Evolutionary conservation across 164 flowering plant species (phyloP), one percentile per base, ranked within the genome.

Genomic region (Warburgia ugandensis): DNA sequence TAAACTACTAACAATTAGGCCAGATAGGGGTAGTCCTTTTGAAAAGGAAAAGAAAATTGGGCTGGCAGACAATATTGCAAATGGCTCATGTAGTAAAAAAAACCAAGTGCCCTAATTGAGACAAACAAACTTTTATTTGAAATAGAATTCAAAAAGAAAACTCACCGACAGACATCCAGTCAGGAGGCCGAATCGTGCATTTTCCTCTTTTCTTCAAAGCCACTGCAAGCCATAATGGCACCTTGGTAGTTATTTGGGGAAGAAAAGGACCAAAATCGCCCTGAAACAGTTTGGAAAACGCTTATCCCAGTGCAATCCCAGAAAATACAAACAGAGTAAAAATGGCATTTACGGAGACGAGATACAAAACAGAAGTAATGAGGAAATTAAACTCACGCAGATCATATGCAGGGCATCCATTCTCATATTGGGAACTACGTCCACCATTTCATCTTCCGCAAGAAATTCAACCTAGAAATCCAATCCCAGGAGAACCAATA

Each of bases 151-250:
- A 54, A 22, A 25, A 43, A 43, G 5, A 61, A 50, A 35, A 39
- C 84, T 63, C 62, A 86, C 95, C 92, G 21, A 90, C 68, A 1
- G 83, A 72, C 94, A 90, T 82, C 97, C 97, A 90, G 16, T 71
- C 66, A 0, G 96, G 97, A 36, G 84, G 73, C 43, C 78, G 76
- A 68, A 90, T 77, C 0, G 79, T 60, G 68, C 97, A 90, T 54
- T 90, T 90, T 14, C 97, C 97, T 60, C 97, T 69, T 67, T 73
- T 88, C 80, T 85, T 88, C 69, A 88, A 55, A 52, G 94, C 91
- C 40, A 81, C 71, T 0, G 94, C 97, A 4, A 88, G 76, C 97
- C 94, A 88, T 8, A 88, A 35, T 1, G 97, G 97, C 11, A 81
- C 94, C 58, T 72, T 65, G 20, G 77, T 66, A 2, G 78, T 68